Evolutionary conservation across 768 basidiomycete genomes (phyloP), one percentile per base, ranked within the genome.

Genomic region (Xerocomus potaroensis): DNA sequence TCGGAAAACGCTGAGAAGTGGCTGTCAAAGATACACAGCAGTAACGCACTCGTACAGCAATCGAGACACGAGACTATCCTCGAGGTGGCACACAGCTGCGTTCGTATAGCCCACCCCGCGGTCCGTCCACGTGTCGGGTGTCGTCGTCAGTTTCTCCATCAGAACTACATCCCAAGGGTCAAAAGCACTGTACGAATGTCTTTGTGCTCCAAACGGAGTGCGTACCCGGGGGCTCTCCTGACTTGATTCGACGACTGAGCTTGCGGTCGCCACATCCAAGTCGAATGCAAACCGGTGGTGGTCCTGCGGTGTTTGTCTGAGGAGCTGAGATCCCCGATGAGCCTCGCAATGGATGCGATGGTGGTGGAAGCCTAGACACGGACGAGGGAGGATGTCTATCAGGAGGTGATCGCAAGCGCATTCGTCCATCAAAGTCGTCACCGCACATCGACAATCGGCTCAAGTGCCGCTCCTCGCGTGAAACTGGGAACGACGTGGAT

Each of bases 101-200:
- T 31, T 54, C 5, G 47, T 47, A 40, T 53, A 57, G 4, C 43
- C 32, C 18, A 49, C 40, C 2, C 55, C 51, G 2, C 49, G 54
- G 22, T 57, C 41, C 2, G 58, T 53, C 54, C 58, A 60, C 0
- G 36, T 60, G 0, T 45, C 40, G 1, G 58, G 50, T 22, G 47
- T 53, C 18, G 37, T 52, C 0, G 37, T 53, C 10, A 35, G 41
- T 11, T 16, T 43, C 9, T 53, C 50, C 1, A 14, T 7, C 8
- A 11, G 19, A 11, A 41, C 48, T 58, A 26, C 6, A 8, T 3
- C 1, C 27, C n/a, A n/a, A 12, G 22, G 35, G 6, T 36, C 3
- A 12, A 4, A 8, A 21, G 12, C 22, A 34, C 10, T 23, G 15
- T 8, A 8, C 29, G 19, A 11, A 10, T 24, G 5, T 29, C 0